phyloP scores from a whole-genome alignment of 208 protist genomes.

The Phytomonas sp. region DNA sequence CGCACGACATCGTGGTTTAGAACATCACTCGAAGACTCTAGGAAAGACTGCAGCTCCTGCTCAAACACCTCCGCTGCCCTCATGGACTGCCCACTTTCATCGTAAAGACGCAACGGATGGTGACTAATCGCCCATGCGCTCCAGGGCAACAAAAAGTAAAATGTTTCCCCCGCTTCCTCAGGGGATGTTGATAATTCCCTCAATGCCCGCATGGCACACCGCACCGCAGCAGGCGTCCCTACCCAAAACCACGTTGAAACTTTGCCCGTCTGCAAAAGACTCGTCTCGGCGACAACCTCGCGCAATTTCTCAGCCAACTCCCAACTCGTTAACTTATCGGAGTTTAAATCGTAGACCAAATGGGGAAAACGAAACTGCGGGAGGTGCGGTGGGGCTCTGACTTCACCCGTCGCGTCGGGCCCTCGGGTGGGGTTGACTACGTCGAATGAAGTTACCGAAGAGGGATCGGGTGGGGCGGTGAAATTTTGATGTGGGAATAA shows the following conservation, averaged over 20 bases:
- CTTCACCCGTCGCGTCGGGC: not conserved
- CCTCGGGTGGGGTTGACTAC: not conserved
- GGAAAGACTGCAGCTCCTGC: conserved; percentile 20
- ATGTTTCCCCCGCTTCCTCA: not conserved
- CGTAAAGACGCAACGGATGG: conserved; percentile 71
- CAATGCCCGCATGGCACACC: conserved; percentile 11
- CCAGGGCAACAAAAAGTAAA: conserved; percentile 63
- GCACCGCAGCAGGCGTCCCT: conserved; percentile 34
- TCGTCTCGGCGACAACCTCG: conserved; percentile 11
- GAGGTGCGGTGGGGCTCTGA: not conserved
- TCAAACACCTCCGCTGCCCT: conserved; percentile 34
- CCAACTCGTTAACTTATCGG: conserved; percentile 16
- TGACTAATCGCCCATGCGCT: conserved; percentile 45
- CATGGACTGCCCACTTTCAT: conserved; percentile 62
- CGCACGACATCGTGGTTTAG: not conserved
- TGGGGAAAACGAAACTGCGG: not conserved
- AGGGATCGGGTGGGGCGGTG: not conserved
- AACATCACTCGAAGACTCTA: not conserved
- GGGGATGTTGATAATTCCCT: not conserved
- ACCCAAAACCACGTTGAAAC: conserved; percentile 46
- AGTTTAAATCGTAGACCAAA: not conserved
- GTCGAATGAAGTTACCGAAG: not conserved
- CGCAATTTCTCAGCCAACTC: conserved; percentile 39
- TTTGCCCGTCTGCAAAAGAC: not conserved
- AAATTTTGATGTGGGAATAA: not conserved